These are phyloP conservation scores for Escovopsis sp. DNA, from an alignment of 2,329 filamentous ascomycete species.

Conservation along the genomic window DNA sequence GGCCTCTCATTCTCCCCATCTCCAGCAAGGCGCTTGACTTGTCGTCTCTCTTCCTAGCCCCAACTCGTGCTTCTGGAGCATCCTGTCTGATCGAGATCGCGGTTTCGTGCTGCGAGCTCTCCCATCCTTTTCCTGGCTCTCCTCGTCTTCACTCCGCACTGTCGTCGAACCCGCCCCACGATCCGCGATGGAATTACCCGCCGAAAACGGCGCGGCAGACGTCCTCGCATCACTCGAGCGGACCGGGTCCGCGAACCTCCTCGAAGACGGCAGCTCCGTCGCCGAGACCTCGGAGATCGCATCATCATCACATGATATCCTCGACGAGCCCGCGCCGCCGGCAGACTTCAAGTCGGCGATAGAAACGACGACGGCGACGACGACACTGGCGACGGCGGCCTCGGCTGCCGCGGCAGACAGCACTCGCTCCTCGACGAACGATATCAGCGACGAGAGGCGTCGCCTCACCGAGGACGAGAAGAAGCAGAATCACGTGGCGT, in stretches of 20 bases:
- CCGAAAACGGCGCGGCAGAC: no score
- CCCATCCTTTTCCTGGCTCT: conserved; percentile 6
- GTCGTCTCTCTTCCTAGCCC: not conserved
- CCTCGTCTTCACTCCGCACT: not conserved
- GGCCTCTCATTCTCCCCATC: not conserved
- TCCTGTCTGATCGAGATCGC: conserved; percentile 16
- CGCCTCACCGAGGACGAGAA: conserved; percentile 39
- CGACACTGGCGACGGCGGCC: conserved; percentile 4
- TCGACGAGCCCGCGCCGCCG: conserved; percentile 8
- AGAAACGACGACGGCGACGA: not conserved
- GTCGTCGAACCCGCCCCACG: not conserved
- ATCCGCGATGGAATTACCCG: no score
- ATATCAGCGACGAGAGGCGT: conserved; percentile 29
- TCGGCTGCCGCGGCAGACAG: not conserved
- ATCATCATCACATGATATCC: conserved; percentile 17
- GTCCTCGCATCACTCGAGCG: no score
- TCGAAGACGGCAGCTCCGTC: conserved; percentile 4
- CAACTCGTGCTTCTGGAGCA: not conserved
- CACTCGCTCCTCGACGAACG: not conserved
- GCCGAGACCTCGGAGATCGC: conserved; percentile 10
- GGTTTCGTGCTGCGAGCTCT: conserved; percentile 10
- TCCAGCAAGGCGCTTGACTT: not conserved
- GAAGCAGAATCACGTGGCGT: conserved; percentile 41
- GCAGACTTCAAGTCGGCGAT: conserved; percentile 9
- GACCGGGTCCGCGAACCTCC: no score